Conservation (phyloP, 352 stramenopile genomes). For the Thraustochytrium sp. region DNA sequence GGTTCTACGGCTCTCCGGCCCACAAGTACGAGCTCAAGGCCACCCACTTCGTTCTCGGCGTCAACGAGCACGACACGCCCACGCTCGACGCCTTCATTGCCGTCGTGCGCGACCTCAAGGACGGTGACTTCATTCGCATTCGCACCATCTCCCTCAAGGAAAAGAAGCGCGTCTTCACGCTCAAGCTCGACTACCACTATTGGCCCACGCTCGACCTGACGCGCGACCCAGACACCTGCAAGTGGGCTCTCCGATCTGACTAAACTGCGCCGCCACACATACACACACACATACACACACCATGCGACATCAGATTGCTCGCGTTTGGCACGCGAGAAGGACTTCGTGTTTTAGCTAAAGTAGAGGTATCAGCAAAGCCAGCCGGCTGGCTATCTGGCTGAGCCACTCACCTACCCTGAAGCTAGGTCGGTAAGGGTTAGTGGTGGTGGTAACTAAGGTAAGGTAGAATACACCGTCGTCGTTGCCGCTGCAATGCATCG, state of each 20-base stretch:
- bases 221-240: not conserved
- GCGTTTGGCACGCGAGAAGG: not conserved
- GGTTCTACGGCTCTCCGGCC: constrained; percentile 78
- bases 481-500: no score
- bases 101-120: constrained; percentile 68
- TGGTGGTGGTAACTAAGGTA: no score
- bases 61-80: constrained; percentile 71
- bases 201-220: constrained; percentile 75
- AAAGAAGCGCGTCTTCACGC: constrained; percentile 76
- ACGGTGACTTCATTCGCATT: constrained; percentile 72
- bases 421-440: no score
- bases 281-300: not conserved
- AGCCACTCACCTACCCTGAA: no score
- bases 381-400: no score
- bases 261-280: not conserved
- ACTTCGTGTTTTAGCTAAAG: no score
- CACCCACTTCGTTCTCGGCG: constrained; percentile 79
- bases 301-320: not conserved
- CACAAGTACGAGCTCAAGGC: constrained; percentile 80
- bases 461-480: no score
- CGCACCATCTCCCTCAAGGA: constrained; percentile 81
- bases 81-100: constrained; percentile 73
- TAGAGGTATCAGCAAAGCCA: no score
- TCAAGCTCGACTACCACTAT: constrained; percentile 82
- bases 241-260: not conserved